Conservation (phyloP, 2,329 filamentous ascomycete species). For the Penicillium sclerotiorum region DNA sequence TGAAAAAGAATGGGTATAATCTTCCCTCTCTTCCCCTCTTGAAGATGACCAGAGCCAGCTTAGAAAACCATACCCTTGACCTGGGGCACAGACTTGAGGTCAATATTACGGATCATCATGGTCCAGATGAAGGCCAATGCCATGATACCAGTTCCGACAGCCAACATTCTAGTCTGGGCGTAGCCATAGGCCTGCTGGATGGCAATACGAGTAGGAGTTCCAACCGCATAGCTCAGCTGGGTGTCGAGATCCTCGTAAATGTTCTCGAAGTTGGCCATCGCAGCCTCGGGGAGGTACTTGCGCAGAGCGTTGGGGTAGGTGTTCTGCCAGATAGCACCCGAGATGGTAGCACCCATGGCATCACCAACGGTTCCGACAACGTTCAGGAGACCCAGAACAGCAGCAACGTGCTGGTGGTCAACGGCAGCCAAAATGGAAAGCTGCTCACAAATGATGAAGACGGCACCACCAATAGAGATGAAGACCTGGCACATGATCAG, state of each 20-base stretch:
- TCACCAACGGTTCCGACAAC: conserved; percentile 60
- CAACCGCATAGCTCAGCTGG: conserved; percentile 36
- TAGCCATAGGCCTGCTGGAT: conserved; percentile 65
- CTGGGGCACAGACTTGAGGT: conserved; percentile 53
- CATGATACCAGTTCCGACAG: conserved; percentile 52
- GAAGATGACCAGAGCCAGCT: conserved; percentile 13
- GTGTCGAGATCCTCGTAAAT: conserved; percentile 21
- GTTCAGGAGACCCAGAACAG: conserved; percentile 57
- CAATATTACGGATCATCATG: conserved; percentile 55
- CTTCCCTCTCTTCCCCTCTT: neutral
- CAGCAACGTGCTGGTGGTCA: conserved; percentile 60
- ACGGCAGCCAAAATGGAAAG: conserved; percentile 58
- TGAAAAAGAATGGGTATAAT: neutral
- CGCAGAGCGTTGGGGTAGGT: conserved; percentile 54
- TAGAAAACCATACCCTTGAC: conserved; percentile 57
- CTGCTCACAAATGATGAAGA: conserved; percentile 57
- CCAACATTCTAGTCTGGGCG: conserved; percentile 56
- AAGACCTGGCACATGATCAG: conserved; percentile 63
- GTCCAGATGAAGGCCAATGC: conserved; percentile 47
- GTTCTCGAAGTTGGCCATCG: conserved; percentile 12
- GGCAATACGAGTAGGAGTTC: conserved; percentile 53
- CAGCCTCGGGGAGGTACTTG: conserved; percentile 45
- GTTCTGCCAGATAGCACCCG: conserved; percentile 63
- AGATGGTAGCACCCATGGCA: conserved; percentile 58
- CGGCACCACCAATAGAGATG: conserved; percentile 57